Evolutionary conservation across 2,329 filamentous ascomycete genomes (phyloP).

Genomic region (Sporothrix phasma): DNA sequence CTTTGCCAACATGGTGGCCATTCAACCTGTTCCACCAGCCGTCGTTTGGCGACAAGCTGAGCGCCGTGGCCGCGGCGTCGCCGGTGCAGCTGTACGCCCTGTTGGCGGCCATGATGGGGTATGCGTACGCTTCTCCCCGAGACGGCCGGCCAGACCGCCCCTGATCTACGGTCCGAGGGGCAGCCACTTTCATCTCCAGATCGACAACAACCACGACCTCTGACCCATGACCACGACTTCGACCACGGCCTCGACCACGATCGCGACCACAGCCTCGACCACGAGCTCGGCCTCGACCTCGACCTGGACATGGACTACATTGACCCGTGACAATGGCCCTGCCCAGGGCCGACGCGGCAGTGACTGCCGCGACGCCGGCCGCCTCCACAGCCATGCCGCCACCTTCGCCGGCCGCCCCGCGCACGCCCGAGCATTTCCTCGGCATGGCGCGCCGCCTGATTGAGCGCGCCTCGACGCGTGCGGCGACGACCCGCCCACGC

Average conservation of each 20-base stretch:
- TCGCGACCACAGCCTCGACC: no score
- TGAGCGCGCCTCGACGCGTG: neutral
- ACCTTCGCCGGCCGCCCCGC: neutral
- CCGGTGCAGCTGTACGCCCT: conserved; percentile 5
- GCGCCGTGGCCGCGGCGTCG: neutral
- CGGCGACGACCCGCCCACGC: conserved; percentile 10
- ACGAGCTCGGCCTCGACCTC: neutral
- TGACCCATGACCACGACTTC: no score
- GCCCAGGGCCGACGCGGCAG: no score
- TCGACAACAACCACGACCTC: no score
- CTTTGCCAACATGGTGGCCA: conserved; percentile 11
- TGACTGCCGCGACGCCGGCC: neutral
- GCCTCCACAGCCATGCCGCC: neutral
- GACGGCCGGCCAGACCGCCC: neutral
- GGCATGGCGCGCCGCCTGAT: conserved; percentile 2
- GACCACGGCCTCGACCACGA: no score
- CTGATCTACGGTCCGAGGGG: no score
- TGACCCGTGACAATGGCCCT: neutral
- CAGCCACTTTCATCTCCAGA: no score
- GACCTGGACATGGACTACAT: neutral
- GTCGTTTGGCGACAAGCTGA: neutral
- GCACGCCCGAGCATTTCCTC: neutral
- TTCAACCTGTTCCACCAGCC: conserved; percentile 7
- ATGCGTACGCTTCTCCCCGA: neutral
- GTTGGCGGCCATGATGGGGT: conserved; percentile 7